phyloP scores from a whole-genome alignment of 163 green algal species.

The Prototheca wickerhamii region DNA sequence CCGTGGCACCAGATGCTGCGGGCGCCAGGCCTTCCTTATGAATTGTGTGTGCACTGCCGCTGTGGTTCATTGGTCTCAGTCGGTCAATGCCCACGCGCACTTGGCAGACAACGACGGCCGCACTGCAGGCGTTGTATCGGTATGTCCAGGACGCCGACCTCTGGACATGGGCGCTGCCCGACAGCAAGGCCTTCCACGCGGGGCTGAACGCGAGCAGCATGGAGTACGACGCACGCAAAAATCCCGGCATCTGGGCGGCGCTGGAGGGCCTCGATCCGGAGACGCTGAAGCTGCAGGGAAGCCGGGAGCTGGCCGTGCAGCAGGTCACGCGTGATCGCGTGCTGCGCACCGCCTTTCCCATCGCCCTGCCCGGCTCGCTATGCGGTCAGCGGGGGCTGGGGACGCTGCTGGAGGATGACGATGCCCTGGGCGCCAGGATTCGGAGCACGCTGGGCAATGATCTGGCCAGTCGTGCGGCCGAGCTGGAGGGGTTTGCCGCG shows the following conservation, averaged over 20 bases:
- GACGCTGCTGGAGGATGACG: conserved; percentile 6
- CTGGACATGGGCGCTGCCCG: conserved; percentile 54
- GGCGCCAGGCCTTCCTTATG: too few species aligned
- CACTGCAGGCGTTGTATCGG: neutral
- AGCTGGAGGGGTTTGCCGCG: conserved; percentile 23
- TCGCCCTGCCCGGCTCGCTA: conserved; percentile 32
- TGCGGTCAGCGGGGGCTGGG: conserved; percentile 40
- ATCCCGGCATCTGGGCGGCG: conserved; percentile 44
- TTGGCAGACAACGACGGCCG: too few species aligned
- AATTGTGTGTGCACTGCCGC: too few species aligned
- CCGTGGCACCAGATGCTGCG: too few species aligned
- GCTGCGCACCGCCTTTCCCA: conserved; percentile 16
- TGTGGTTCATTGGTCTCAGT: too few species aligned
- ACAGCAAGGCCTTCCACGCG: conserved; percentile 46
- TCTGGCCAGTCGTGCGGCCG: too few species aligned
- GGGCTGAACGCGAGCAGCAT: conserved; percentile 38
- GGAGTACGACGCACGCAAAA: conserved; percentile 41
- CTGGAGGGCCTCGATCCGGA: conserved; percentile 32
- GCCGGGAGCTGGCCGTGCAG: conserved; percentile 23
- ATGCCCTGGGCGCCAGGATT: conserved; percentile 8
- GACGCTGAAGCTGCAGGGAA: conserved; percentile 23
- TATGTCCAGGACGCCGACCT: conserved; percentile 69
- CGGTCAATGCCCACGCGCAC: too few species aligned
- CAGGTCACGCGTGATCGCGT: conserved; percentile 16
- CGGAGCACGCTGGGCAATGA: conserved; percentile 46